Base-by-base conservation (phyloP, 805 yeast species). In the Tetrapisispora taiwanensis region DNA sequence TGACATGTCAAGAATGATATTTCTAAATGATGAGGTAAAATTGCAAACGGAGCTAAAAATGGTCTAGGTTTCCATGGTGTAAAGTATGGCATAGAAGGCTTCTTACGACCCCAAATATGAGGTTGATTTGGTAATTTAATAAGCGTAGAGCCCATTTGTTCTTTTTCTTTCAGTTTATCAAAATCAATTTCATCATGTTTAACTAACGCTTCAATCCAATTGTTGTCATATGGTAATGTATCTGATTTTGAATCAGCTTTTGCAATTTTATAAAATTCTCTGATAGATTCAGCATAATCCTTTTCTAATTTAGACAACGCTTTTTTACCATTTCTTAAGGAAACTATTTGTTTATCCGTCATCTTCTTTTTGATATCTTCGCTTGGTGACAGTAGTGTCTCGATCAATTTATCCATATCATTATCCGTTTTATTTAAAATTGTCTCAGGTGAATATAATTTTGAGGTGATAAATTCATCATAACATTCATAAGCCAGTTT, bases 61-160 rank as follows among this genome's bases (percentile, higher is more conserved):
- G 87, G 92, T 67, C 96, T 82, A 52, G 96, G 94, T 47, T 81
- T 75, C 97, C 97, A 92, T 42, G 98, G 98, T 2, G 97, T 87
- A 71, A 90, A 92, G 67, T 82, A 92, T 4, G 89, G 76, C 67
- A 84, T 88, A 15, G 70, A 58, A 14, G 88, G 81, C 43, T 85
- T 82, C 52, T 77, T 65, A 56, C 95, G 81, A 19, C 97, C 97
- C 63, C 74, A 87, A 49, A 84, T 72, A 39, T 79, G 76, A 46
- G 72, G 72, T 66, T 87, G 95, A 89, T 92, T 85, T 45, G 95
- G 95, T 46, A 88, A 69, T 30, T 69, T 55, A 41, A 86, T 73
- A 20, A 50, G 39, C n/a, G 67, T 62, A 27, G 63, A 60, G 7
- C 77, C 73, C 38, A 59, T 56, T 15, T 69, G 46, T 53, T 77